These are phyloP conservation scores for Starmera dryadoides DNA, from an alignment of 805 yeast species.

Conservation along the genomic window DNA sequence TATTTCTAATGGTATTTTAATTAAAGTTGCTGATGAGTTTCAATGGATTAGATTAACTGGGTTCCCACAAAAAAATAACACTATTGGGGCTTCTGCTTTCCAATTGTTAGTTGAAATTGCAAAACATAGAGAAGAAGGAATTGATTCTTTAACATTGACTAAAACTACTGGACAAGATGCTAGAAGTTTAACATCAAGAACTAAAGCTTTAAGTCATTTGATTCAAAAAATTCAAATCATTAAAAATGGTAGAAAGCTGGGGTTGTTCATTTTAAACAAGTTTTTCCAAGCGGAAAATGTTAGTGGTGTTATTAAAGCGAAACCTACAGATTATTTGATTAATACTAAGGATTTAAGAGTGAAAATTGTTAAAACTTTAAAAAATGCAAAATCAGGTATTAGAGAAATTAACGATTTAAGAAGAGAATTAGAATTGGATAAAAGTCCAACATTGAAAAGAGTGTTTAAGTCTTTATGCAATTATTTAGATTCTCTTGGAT, in stretches of 20 bases:
- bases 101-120: slow-evolving; percentile 56
- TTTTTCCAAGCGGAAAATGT: slow-evolving; percentile 25
- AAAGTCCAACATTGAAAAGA: slow-evolving; percentile 31
- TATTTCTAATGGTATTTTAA: slow-evolving; percentile 5
- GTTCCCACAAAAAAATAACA: slow-evolving; percentile 39
- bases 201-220: slow-evolving; percentile 46
- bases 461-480: slow-evolving; percentile 42
- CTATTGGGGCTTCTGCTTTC: slow-evolving; percentile 49
- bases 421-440: slow-evolving; percentile 46
- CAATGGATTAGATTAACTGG: slow-evolving; percentile 57
- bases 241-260: slow-evolving; percentile 44
- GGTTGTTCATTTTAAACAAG: slow-evolving; percentile 42
- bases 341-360: slow-evolving; percentile 20
- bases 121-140: slow-evolving; percentile 45
- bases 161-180: slow-evolving; percentile 59
- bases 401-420: slow-evolving; percentile 57
- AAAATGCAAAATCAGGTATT: slow-evolving; percentile 51
- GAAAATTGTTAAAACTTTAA: slow-evolving; percentile 40
- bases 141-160: slow-evolving; percentile 51
- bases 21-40: slow-evolving; percentile 43
- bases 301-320: slow-evolving; percentile 20
- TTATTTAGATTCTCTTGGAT: slow-evolving; percentile 36
- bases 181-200: slow-evolving; percentile 58
- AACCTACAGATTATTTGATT: slow-evolving; percentile 2
- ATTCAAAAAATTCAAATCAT: slow-evolving; percentile 33